phyloP scores from a whole-genome alignment of 805 yeast species.

The Spathaspora hagerdaliae region DNA sequence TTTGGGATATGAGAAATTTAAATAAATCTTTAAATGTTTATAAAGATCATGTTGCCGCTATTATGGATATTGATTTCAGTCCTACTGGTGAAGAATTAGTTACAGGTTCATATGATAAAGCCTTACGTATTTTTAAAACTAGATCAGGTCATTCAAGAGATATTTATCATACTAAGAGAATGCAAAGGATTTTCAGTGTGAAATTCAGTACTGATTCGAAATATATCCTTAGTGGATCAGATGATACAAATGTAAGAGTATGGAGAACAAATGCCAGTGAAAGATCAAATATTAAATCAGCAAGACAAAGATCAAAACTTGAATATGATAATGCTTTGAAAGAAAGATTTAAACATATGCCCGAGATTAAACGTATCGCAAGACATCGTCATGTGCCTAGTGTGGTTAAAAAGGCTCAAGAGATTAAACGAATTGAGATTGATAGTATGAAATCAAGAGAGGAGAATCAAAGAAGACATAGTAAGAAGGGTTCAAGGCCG shows the following conservation, averaged over 20 bases:
- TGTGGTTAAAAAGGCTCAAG: slow-evolving; percentile 83
- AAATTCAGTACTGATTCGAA: slow-evolving; percentile 85
- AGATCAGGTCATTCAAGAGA: slow-evolving; percentile 91
- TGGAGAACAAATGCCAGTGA: slow-evolving; percentile 92
- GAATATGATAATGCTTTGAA: slow-evolving; percentile 91
- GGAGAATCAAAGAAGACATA: slow-evolving; percentile 75
- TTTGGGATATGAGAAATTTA: slow-evolving; percentile 96
- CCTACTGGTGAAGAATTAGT: slow-evolving; percentile 97
- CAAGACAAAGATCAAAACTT: slow-evolving; percentile 74
- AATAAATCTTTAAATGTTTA: slow-evolving; percentile 74
- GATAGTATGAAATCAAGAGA: slow-evolving; percentile 75
- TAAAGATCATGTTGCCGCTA: slow-evolving; percentile 95
- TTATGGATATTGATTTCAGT: slow-evolving; percentile 88
- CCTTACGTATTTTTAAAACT: slow-evolving; percentile 74
- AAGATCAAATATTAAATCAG: slow-evolving; percentile 73
- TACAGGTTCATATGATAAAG: slow-evolving; percentile 92
- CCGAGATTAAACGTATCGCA: slow-evolving; percentile 85
- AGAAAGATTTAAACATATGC: slow-evolving; percentile 93
- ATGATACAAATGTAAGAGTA: slow-evolving; percentile 90
- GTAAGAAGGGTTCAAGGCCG: slow-evolving; percentile 58
- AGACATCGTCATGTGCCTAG: slow-evolving; percentile 91
- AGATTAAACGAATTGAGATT: slow-evolving; percentile 74
- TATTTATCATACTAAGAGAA: slow-evolving; percentile 92
- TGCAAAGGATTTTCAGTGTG: slow-evolving; percentile 90
- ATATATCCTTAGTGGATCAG: slow-evolving; percentile 86